A percentile compares a stretch with the other conserved stretches of the same genome.
Evolutionary conservation across 2,329 filamentous ascomycete genomes (phyloP).

Genomic region (Fusarium nanum): DNA sequence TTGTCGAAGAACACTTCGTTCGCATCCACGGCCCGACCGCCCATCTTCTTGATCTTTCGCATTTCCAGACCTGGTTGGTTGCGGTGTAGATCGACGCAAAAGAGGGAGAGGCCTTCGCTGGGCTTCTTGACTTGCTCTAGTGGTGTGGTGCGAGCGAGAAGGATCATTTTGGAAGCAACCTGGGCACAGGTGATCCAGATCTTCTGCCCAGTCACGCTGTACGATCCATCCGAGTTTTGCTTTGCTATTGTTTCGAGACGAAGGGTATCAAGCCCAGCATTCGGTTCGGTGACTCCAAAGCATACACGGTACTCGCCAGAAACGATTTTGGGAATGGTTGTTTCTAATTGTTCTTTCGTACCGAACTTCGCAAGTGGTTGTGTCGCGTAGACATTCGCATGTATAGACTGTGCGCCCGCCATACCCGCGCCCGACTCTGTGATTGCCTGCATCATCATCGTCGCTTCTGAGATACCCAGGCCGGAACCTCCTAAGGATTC

Average conservation of each 20-base stretch:
- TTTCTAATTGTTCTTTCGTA: slow-evolving; percentile 69
- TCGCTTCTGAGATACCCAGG: slow-evolving; percentile 82
- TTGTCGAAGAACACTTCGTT: slow-evolving; percentile 91
- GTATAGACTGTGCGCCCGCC: slow-evolving; percentile 73
- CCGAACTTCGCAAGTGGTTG: slow-evolving; percentile 81
- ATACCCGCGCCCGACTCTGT: slow-evolving; percentile 83
- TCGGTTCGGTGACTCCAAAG: slow-evolving; percentile 88
- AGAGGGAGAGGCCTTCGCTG: slow-evolving; percentile 81
- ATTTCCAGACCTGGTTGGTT: slow-evolving; percentile 70
- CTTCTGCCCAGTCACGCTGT: slow-evolving; percentile 80
- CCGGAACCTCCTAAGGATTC: slow-evolving; percentile 80
- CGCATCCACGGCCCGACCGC: slow-evolving; percentile 81
- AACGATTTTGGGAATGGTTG: slow-evolving; percentile 77
- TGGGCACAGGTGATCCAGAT: slow-evolving; percentile 92
- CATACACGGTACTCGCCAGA: slow-evolving; percentile 77
- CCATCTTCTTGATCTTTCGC: slow-evolving; percentile 85
- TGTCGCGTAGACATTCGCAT: slow-evolving; percentile 79
- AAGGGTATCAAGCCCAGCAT: slow-evolving; percentile 82
- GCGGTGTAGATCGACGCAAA: slow-evolving; percentile 81
- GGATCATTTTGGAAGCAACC: slow-evolving; percentile 84
- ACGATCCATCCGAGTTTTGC: slow-evolving; percentile 65
- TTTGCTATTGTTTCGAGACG: slow-evolving; percentile 74
- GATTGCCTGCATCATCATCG: slow-evolving; percentile 89
- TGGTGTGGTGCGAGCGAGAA: slow-evolving; percentile 80
- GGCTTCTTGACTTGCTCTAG: slow-evolving; percentile 74